A percentile compares a stretch with the other conserved stretches of the same genome.
These are phyloP conservation scores for Babesia microti DNA, from an alignment of 169 alveolate species.

Conservation along the genomic window DNA sequence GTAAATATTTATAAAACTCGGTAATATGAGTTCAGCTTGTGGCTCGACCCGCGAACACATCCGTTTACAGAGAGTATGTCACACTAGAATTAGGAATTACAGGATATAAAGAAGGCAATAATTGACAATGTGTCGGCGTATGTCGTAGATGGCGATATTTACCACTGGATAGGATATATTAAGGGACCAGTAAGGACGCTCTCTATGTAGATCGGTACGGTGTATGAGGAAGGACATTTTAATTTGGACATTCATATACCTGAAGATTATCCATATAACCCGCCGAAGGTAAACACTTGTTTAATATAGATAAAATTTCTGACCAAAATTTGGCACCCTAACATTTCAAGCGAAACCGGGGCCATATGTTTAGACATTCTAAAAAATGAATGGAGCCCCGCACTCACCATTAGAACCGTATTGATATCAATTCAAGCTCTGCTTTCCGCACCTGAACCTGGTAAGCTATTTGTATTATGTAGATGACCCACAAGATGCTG, in stretches of 20 bases:
- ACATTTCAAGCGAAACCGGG: conserved; percentile 85
- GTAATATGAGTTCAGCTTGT: too few species aligned
- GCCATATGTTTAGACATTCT: conserved; percentile 90
- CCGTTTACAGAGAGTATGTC: conserved; percentile 22
- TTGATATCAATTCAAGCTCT: conserved; percentile 79
- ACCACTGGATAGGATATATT: conserved; percentile 78
- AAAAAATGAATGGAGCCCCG: conserved; percentile 96
- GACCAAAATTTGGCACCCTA: conserved; percentile 95
- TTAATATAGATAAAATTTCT: conserved; percentile 77
- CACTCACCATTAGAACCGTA: conserved; percentile 87
- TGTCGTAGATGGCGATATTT: conserved; percentile 66
- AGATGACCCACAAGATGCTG: conserved; percentile 82
- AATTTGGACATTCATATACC: conserved; percentile 81
- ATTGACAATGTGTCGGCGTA: conserved; percentile 61
- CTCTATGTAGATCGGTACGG: conserved; percentile 70
- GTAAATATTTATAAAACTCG: too few species aligned
- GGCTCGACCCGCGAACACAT: conserved; percentile 29
- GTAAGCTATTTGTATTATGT: conserved; percentile 10
- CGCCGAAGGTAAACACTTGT: conserved; percentile 45
- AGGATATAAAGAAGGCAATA: conserved; percentile 49
- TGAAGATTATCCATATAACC: conserved; percentile 84
- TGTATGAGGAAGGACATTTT: conserved; percentile 86
- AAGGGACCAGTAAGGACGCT: conserved; percentile 64
- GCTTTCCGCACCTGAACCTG: conserved; percentile 73
- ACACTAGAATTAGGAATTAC: conserved; percentile 34